These are phyloP conservation scores for Macadamia tetraphylla DNA, from an alignment of 164 flowering plant species.

Conservation along the genomic window DNA sequence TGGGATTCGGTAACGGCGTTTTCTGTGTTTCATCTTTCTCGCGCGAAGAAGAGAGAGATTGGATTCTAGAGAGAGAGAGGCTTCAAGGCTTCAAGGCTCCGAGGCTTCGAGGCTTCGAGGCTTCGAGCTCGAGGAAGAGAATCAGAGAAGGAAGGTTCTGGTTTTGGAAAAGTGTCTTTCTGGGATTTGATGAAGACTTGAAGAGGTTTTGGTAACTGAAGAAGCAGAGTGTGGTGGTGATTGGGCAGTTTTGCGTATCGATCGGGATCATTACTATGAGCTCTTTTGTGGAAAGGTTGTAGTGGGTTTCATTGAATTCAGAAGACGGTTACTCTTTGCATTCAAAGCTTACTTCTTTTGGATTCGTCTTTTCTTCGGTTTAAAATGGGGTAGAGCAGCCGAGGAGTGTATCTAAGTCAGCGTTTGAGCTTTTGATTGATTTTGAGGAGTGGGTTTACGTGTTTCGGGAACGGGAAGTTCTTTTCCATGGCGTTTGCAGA, in stretches of 20 bases:
- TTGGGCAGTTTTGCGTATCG: neutral
- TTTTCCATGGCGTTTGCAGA: constrained; percentile 32
- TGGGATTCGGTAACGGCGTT: constrained; percentile 33
- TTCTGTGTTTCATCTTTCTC: constrained; percentile 6
- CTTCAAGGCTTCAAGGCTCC: too few species aligned
- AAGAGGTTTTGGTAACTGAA: constrained; percentile 23
- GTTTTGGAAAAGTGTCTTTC: neutral
- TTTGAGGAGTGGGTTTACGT: neutral
- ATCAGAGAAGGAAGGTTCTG: neutral
- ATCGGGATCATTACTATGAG: constrained; percentile 9
- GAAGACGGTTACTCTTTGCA: constrained; percentile 3
- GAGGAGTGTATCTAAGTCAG: neutral
- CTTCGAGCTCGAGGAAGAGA: too few species aligned
- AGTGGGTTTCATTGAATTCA: neutral
- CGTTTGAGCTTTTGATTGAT: constrained; percentile 7
- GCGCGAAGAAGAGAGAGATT: constrained; percentile 2
- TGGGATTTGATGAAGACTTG: neutral
- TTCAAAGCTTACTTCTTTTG: neutral
- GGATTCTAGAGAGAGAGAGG: too few species aligned
- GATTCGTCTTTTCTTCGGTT: neutral
- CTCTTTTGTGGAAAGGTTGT: neutral
- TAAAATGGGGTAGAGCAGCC: neutral
- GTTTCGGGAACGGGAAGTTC: neutral
- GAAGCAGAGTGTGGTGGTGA: neutral
- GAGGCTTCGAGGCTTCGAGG: too few species aligned